Evolutionary conservation across 208 protist species (phyloP).

Genomic region (Trypanosoma boissoni): DNA sequence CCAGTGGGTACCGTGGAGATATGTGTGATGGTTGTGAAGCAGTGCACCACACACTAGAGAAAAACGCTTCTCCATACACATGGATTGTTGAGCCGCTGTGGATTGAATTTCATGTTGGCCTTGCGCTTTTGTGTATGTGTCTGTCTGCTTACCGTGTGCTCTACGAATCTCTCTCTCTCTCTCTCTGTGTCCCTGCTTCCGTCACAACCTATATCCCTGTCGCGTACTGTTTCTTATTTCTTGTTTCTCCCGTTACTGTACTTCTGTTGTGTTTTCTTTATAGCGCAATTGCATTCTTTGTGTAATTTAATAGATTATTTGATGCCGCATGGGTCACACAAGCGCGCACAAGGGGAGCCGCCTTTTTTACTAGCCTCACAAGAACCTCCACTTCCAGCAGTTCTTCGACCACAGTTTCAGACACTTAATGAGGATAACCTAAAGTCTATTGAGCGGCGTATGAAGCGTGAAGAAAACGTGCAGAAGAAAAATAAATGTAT

Average conservation of each 20-base stretch:
- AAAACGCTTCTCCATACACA: not conserved
- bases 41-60: not conserved
- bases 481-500: conserved; percentile 23
- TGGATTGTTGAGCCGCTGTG: too few species aligned
- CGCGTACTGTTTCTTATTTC: not conserved
- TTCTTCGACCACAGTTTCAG: conserved; percentile 44
- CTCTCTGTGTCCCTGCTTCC: too few species aligned
- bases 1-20: conserved; percentile 41
- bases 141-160: too few species aligned
- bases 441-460: conserved; percentile 35
- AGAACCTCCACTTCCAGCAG: conserved; percentile 28
- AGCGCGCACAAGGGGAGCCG: conserved; percentile 19
- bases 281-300: not conserved
- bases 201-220: too few species aligned
- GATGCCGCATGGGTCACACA: conserved; percentile 18
- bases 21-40: conserved; percentile 48
- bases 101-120: too few species aligned
- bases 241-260: not conserved
- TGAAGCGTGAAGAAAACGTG: conserved; percentile 17
- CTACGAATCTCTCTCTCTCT: too few species aligned
- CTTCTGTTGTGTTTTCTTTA: not conserved
- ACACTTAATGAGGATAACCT: conserved; percentile 33
- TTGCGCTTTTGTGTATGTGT: too few species aligned
- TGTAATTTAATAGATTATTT: not conserved
- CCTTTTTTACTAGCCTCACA: conserved; percentile 4